Conservation (phyloP, 2,329 filamentous ascomycete genomes). For the Fusarium albidum region DNA sequence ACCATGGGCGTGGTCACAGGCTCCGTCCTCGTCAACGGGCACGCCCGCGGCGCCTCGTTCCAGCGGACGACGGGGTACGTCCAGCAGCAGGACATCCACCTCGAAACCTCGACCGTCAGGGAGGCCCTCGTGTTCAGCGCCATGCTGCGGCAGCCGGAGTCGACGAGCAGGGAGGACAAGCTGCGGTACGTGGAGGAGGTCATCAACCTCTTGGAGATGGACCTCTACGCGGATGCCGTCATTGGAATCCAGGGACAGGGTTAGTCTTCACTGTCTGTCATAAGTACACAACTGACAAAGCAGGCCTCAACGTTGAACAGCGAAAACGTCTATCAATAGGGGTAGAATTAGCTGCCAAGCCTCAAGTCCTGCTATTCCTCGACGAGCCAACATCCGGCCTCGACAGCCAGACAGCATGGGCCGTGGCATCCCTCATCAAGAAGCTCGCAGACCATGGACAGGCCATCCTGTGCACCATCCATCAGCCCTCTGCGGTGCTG, state of each 20-base stretch:
- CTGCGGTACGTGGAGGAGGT: conserved; percentile 81
- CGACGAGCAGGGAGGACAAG: conserved; percentile 72
- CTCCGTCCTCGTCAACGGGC: conserved; percentile 72
- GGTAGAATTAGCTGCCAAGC: conserved; percentile 60
- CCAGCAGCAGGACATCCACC: conserved; percentile 88
- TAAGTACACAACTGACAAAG: too few relatives aligned
- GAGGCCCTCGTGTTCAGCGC: conserved; percentile 85
- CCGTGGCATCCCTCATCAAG: conserved; percentile 65
- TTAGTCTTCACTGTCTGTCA: too few relatives aligned
- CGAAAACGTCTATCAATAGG: conserved; percentile 66
- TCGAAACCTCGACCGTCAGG: conserved; percentile 66
- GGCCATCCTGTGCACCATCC: conserved; percentile 58
- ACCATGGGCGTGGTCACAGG: conserved; percentile 87
- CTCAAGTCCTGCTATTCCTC: conserved; percentile 63
- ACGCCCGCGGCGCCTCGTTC: conserved; percentile 76
- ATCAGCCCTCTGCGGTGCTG: conserved; percentile 57
- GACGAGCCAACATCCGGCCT: conserved; percentile 67
- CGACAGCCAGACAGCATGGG: conserved; percentile 66
- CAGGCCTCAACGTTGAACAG: conserved; percentile 66
- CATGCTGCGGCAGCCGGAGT: conserved; percentile 77
- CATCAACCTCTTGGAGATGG: conserved; percentile 67
- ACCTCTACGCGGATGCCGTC: conserved; percentile 68
- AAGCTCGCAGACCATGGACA: conserved; percentile 62
- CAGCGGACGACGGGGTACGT: conserved; percentile 88
- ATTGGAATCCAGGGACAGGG: conserved; percentile 66